Base-by-base conservation (phyloP, 331 rosid species). In the Cydonia oblonga region DNA sequence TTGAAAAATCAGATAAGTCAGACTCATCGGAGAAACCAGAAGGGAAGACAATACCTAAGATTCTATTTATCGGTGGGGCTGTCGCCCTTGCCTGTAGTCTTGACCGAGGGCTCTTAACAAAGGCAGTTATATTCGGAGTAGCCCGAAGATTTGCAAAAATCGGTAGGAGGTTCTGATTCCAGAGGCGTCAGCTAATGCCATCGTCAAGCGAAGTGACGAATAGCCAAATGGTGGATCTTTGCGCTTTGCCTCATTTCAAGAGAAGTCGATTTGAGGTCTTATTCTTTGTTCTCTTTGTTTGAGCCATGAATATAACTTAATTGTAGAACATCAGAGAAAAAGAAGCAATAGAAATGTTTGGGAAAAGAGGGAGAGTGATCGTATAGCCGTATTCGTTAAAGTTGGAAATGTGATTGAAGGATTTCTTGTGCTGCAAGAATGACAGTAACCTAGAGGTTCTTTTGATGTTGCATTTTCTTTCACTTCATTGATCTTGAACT, bases 111-210 rank as follows among this genome's bases (percentile, higher is more conserved):
- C 86, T 93, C 53, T 79, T 93, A 74, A 91, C 98, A 5, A 93
- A 93, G 82, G 96, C 96, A 24, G 83, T 93, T 71, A 81, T 93
- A 67, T 93, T 93, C 51, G 98, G 98, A 64, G 88, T 93, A n/a
- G 98, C 96, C 49, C 81, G 97, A 75, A 84, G 92, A 77, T 89
- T 93, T 67, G 95, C 87, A 5, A 89, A 87, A 56, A 85, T 91
- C 5, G 98, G 98, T 60, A 86, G 93, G 82, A 82, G 89, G 66
- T 86, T 89, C 61, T 85, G 89, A 89, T 66, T 63, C 32, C 4
- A 26, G 28, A 76, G 83, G 71, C 68, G 78, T 64, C 69, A 22
- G 70, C 73, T 71, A 32, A 66, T 51, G 60, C 71, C 69, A 33
- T 46, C 66, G 40, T 74, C 71, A 69, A 68, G 79, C 61, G 66